These are phyloP conservation scores for Erysiphe pulchra DNA, from an alignment of 2,329 filamentous ascomycete species.

Conservation along the genomic window DNA sequence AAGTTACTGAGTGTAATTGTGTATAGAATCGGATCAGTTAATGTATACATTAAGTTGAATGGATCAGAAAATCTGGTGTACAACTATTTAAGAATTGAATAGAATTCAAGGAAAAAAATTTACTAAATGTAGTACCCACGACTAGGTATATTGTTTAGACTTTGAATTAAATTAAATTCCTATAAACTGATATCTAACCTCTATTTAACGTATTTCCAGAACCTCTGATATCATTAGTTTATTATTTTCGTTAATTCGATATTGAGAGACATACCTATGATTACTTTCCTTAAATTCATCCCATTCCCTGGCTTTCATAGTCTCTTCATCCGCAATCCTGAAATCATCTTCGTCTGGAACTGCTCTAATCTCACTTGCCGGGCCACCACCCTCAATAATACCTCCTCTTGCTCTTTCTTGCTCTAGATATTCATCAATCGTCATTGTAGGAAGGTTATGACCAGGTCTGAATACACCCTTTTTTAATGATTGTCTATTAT, in stretches of 20 bases:
- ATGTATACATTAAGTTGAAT: too few species aligned
- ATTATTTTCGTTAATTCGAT: background rate
- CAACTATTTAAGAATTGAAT: too few species aligned
- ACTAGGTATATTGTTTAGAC: too few species aligned
- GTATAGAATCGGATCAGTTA: too few species aligned
- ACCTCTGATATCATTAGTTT: conserved; percentile 19
- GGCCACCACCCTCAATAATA: conserved; percentile 76
- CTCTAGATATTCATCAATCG: conserved; percentile 88
- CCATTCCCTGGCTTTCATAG: conserved; percentile 82
- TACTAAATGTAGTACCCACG: too few species aligned
- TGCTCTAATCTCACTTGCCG: conserved; percentile 37
- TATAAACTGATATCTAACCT: conserved; percentile 19
- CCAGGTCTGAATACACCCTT: conserved; percentile 69
- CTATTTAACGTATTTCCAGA: conserved; percentile 64
- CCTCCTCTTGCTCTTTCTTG: conserved; percentile 67
- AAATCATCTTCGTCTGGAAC: conserved; percentile 75
- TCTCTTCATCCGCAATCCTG: conserved; percentile 70
- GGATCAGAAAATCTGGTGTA: too few species aligned
- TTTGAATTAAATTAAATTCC: too few species aligned
- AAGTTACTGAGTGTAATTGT: too few species aligned
- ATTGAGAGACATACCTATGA: conserved; percentile 25
- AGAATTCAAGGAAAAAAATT: too few species aligned
- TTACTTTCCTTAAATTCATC: conserved; percentile 87
- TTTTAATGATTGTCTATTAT: conserved; percentile 47
- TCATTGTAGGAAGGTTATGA: conserved; percentile 91